Percentiles rank a stretch among this genome's conserved stretches.
Conservation (phyloP, 441 rosid species). For the Arabidopsis hybrid region DNA sequence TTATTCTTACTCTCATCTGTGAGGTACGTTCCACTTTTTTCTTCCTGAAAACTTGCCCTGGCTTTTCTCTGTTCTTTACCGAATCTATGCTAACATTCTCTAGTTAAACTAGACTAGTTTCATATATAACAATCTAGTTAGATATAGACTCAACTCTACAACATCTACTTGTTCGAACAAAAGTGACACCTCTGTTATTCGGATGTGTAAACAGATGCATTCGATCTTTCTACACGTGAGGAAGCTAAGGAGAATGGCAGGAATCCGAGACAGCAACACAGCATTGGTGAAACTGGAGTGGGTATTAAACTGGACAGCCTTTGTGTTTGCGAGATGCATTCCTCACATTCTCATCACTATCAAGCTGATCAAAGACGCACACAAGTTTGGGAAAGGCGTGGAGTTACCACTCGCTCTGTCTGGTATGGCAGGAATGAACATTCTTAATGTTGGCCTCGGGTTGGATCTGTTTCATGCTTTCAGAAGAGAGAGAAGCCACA, state of each 20-base stretch:
- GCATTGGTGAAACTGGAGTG: conserved; percentile 73
- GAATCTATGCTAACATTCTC: not conserved
- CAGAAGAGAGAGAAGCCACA: conserved; percentile 61
- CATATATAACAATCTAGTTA: not conserved
- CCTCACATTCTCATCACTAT: conserved; percentile 74
- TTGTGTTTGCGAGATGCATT: conserved; percentile 61
- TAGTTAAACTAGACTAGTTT: not conserved
- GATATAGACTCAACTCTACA: not conserved
- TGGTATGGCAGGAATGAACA: conserved; percentile 92
- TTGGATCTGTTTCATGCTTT: conserved; percentile 78
- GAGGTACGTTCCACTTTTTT: conserved; percentile 59
- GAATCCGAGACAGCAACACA: conserved; percentile 74
- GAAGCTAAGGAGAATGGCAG: conserved; percentile 89
- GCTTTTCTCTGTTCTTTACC: not conserved
- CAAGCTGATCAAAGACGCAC: conserved; percentile 74
- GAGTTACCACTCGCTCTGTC: conserved; percentile 87
- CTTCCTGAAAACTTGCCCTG: not conserved
- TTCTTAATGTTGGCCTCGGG: conserved; percentile 74
- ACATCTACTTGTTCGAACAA: not conserved
- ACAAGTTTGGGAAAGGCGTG: conserved; percentile 73
- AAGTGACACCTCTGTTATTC: not conserved
- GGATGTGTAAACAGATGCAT: conserved; percentile 65
- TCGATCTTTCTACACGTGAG: conserved; percentile 88
- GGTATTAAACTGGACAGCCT: conserved; percentile 79
- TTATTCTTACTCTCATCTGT: conserved; percentile 84